Conservation (phyloP, 1,284 basidiomycete genomes). For the Ganoderma lucidum region DNA sequence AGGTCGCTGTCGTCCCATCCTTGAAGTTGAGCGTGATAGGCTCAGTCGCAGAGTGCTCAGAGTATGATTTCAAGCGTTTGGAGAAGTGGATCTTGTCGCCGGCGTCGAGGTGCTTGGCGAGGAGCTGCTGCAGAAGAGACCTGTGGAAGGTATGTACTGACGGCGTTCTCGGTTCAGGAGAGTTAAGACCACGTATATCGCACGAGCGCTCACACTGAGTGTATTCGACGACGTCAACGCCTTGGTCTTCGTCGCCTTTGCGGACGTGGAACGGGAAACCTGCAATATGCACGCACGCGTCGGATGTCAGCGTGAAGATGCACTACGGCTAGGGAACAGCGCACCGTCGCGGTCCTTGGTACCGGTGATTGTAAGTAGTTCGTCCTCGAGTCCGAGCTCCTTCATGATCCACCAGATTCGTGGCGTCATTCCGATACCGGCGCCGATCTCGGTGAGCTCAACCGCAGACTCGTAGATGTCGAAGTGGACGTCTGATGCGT, state of each 20-base stretch:
- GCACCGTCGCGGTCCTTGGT: background rate
- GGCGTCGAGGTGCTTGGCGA: background rate
- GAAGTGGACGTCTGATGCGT: constrained; percentile 45
- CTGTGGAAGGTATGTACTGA: constrained; percentile 6
- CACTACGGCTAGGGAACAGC: background rate
- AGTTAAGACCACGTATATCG: too few species aligned
- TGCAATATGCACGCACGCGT: background rate
- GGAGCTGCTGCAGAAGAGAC: background rate
- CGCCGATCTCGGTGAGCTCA: constrained; percentile 50
- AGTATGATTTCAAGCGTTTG: constrained; percentile 58
- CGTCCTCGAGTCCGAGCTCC: constrained; percentile 35
- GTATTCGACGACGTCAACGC: background rate
- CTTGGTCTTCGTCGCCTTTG: background rate
- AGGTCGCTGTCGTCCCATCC: constrained; percentile 53
- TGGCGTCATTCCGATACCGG: constrained; percentile 46
- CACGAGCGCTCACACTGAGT: background rate
- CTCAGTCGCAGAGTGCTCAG: constrained; percentile 37
- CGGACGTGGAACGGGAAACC: background rate
- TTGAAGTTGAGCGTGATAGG: constrained; percentile 53
- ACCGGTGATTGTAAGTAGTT: constrained; percentile 19
- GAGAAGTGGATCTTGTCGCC: constrained; percentile 46
- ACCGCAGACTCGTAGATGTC: constrained; percentile 51
- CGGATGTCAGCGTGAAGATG: background rate
- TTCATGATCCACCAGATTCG: constrained; percentile 34
- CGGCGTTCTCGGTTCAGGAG: background rate